Percentiles rank a stretch among this genome's conserved stretches.
phyloP scores from a whole-genome alignment of 2,329 filamentous ascomycete genomes.

The Hymenoscyphus linearis region DNA sequence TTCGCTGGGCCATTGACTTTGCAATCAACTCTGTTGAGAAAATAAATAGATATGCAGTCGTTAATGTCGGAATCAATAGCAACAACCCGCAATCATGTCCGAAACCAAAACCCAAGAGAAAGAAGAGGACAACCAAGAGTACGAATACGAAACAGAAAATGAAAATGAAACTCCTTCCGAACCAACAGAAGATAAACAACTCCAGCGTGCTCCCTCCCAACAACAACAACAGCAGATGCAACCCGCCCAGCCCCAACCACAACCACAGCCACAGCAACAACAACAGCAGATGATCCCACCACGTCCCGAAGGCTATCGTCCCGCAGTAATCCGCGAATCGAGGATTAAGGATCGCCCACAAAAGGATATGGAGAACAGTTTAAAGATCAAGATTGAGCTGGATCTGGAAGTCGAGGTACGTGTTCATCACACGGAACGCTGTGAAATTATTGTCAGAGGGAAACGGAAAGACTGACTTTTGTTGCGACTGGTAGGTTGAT shows the following conservation, averaged over 20 bases:
- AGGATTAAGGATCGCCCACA: slow-evolving; percentile 34
- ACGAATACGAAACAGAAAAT: background rate
- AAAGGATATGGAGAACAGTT: slow-evolving; percentile 29
- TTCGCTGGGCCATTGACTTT: background rate
- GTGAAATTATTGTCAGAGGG: background rate
- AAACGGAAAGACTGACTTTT: background rate
- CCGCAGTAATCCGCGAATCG: slow-evolving; percentile 26
- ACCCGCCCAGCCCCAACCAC: background rate
- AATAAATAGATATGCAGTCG: background rate
- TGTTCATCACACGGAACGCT: background rate
- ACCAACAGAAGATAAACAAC: background rate
- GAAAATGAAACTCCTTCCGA: background rate
- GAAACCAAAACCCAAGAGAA: background rate
- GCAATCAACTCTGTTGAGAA: background rate
- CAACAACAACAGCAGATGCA: slow-evolving; percentile 4
- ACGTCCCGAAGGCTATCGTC: slow-evolving; percentile 14
- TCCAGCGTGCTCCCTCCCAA: background rate
- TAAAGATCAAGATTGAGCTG: slow-evolving; percentile 37
- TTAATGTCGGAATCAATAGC: background rate
- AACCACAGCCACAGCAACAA: background rate
- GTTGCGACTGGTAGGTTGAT: slow-evolving; percentile 15
- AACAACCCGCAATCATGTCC: background rate
- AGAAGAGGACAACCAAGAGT: background rate
- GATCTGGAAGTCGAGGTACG: slow-evolving; percentile 33
- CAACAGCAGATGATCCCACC: slow-evolving; percentile 8